Evolutionary conservation across 1,139 yeast genomes (phyloP).

Genomic region (Candida smagusa): DNA sequence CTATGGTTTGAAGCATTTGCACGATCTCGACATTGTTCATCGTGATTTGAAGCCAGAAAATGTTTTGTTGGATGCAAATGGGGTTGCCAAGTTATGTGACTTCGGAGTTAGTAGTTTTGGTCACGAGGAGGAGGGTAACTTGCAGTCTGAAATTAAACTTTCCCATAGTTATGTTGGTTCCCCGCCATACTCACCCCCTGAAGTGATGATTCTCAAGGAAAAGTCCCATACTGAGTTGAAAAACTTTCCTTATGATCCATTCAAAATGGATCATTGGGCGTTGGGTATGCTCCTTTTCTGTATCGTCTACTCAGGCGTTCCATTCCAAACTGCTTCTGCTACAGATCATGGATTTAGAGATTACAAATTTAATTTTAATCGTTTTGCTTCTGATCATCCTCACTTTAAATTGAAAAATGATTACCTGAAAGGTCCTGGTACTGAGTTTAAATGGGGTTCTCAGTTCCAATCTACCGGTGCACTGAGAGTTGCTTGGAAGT

Average conservation of each 20-base stretch:
- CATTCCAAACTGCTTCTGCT: constrained; percentile 53
- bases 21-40: constrained; percentile 57
- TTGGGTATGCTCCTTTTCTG: constrained; percentile 66
- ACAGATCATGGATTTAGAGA: constrained; percentile 57
- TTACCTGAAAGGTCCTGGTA: constrained; percentile 56
- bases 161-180: constrained; percentile 63
- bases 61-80: constrained; percentile 51
- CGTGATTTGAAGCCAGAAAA: constrained; percentile 69
- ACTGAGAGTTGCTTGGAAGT: constrained; percentile 70
- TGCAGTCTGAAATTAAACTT: constrained; percentile 42
- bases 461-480: constrained; percentile 58
- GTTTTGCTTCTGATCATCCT: constrained; percentile 50
- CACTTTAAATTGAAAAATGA: constrained; percentile 46
- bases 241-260: constrained; percentile 58
- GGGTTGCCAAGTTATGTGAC: constrained; percentile 68
- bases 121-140: constrained; percentile 54
- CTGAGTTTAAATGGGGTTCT: constrained; percentile 63
- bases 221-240: constrained; percentile 33
- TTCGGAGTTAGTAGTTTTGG: constrained; percentile 73
- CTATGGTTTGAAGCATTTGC: constrained; percentile 52
- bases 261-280: constrained; percentile 71
- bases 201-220: constrained; percentile 56
- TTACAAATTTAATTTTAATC: constrained; percentile 50
- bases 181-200: constrained; percentile 80
- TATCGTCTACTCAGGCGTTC: constrained; percentile 55